These are phyloP conservation scores for Clitoria ternatea DNA, from an alignment of 306 rosid genomes.

Conservation along the genomic window DNA sequence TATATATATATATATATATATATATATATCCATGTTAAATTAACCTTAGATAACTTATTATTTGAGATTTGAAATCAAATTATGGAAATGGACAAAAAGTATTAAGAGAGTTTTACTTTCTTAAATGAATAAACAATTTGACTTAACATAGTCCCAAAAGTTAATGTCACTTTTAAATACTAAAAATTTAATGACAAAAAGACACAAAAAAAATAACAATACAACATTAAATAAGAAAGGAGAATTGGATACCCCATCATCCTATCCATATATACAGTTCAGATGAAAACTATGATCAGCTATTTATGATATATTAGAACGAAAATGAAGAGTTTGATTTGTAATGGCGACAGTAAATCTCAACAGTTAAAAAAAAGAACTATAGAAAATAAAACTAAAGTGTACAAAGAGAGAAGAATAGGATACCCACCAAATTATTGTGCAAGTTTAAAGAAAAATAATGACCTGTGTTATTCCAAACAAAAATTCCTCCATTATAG, in stretches of 20 bases:
- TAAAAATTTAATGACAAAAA: too few relatives aligned
- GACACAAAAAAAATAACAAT: not conserved
- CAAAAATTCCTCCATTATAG: constrained; percentile 25
- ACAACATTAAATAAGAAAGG: not conserved
- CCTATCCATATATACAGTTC: constrained; percentile 10
- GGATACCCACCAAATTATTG: constrained; percentile 39
- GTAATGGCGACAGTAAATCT: not conserved
- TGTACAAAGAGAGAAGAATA: constrained; percentile 36
- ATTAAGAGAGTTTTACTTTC: too few relatives aligned
- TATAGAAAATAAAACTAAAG: constrained; percentile 2
- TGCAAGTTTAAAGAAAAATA: constrained; percentile 30
- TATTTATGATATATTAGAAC: too few relatives aligned
- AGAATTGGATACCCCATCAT: constrained; percentile 27
- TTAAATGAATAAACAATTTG: too few relatives aligned
- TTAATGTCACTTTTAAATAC: too few relatives aligned
- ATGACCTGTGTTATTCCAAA: constrained; percentile 16
- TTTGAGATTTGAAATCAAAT: too few relatives aligned
- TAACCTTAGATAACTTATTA: too few relatives aligned
- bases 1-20: too few relatives aligned
- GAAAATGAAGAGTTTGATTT: not conserved
- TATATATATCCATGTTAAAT: too few relatives aligned
- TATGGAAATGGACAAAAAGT: too few relatives aligned
- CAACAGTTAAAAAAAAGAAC: not conserved
- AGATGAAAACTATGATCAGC: not conserved
- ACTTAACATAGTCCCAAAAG: too few relatives aligned